A percentile compares a stretch with the other conserved stretches of the same genome.
Conservation (phyloP, 2,329 filamentous ascomycete genomes). For the Scytalidium sp. region DNA sequence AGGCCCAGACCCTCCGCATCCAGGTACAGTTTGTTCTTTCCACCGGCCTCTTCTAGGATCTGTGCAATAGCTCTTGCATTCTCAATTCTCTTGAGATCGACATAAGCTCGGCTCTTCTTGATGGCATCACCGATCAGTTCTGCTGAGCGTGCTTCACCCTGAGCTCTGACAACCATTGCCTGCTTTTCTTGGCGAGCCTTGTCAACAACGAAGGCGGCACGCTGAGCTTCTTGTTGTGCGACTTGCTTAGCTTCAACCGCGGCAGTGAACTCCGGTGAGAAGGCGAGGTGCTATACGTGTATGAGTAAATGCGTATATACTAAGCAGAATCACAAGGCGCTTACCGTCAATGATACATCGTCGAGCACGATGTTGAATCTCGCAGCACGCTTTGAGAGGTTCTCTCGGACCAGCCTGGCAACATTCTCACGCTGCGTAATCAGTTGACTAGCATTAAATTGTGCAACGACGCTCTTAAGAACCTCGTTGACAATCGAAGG, state of each 20-base stretch:
- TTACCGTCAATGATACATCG: slow-evolving; percentile 92
- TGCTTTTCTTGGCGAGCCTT: slow-evolving; percentile 99
- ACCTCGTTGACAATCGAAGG: slow-evolving; percentile 99
- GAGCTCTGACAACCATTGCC: slow-evolving; percentile 94
- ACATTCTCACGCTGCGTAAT: slow-evolving; percentile 99
- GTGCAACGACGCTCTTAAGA: slow-evolving; percentile 95
- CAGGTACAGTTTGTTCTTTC: slow-evolving; percentile 90
- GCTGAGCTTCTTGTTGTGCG: slow-evolving; percentile 88
- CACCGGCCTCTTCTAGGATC: slow-evolving; percentile 79
- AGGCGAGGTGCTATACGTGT: slow-evolving; percentile 60
- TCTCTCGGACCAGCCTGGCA: slow-evolving; percentile 85
- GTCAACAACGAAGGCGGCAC: slow-evolving; percentile 96
- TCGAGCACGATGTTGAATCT: slow-evolving; percentile 97
- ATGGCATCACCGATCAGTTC: slow-evolving; percentile 98
- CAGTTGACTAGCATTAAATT: slow-evolving; percentile 97
- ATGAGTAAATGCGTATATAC: slow-evolving; percentile 7
- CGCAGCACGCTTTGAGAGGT: slow-evolving; percentile 84
- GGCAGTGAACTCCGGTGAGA: slow-evolving; percentile 71
- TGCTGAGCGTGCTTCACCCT: slow-evolving; percentile 97
- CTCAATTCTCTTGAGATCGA: slow-evolving; percentile 97
- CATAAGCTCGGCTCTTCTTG: slow-evolving; percentile 98
- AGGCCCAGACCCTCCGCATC: slow-evolving; percentile 88
- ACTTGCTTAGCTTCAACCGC: slow-evolving; percentile 74
- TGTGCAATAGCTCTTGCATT: slow-evolving; percentile 88
- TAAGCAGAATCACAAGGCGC: slow-evolving; percentile 24